Conservation (phyloP, 164 flowering plant genomes). For the Kalanchoe fedtschenkoi region DNA sequence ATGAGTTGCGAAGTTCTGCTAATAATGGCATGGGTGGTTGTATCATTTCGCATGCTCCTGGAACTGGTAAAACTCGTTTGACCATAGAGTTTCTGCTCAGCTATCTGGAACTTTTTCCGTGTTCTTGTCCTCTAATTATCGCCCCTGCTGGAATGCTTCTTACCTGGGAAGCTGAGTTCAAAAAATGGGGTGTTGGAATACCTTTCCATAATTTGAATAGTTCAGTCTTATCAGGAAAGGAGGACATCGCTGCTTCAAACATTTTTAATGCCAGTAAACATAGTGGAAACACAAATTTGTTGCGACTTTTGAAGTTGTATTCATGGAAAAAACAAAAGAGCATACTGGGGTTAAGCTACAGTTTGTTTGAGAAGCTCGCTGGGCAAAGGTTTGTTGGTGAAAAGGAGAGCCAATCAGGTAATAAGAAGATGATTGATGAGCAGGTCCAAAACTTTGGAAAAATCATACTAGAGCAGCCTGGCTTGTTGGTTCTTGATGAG, state of each 20-base stretch:
- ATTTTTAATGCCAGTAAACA: conserved; percentile 5
- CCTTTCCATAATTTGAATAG: conserved; percentile 55
- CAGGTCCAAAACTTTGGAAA: conserved; percentile 16
- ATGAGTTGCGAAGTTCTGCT: conserved; percentile 18
- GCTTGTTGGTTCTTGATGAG: conserved; percentile 73
- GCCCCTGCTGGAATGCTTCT: conserved; percentile 71
- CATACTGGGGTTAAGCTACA: conserved; percentile 61
- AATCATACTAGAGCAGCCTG: conserved; percentile 49
- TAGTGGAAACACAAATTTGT: not conserved
- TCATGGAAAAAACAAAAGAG: conserved; percentile 49
- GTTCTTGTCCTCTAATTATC: conserved; percentile 51
- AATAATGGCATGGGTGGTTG: conserved; percentile 41
- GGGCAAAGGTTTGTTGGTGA: conserved; percentile 10
- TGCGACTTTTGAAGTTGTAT: conserved; percentile 43
- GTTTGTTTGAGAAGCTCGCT: conserved; percentile 37
- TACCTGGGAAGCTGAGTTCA: conserved; percentile 76
- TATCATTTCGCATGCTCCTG: conserved; percentile 96
- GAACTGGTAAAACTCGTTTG: conserved; percentile 80
- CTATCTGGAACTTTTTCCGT: conserved; percentile 37
- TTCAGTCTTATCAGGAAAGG: conserved; percentile 37
- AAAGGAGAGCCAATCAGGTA: not conserved
- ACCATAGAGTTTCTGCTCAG: conserved; percentile 53
- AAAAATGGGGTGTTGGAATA: conserved; percentile 50
- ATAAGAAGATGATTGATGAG: conserved; percentile 4
- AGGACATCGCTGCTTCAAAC: conserved; percentile 16